Conservation (phyloP, 2,329 filamentous ascomycete genomes). For the Tolypocladium ovalisporum region DNA sequence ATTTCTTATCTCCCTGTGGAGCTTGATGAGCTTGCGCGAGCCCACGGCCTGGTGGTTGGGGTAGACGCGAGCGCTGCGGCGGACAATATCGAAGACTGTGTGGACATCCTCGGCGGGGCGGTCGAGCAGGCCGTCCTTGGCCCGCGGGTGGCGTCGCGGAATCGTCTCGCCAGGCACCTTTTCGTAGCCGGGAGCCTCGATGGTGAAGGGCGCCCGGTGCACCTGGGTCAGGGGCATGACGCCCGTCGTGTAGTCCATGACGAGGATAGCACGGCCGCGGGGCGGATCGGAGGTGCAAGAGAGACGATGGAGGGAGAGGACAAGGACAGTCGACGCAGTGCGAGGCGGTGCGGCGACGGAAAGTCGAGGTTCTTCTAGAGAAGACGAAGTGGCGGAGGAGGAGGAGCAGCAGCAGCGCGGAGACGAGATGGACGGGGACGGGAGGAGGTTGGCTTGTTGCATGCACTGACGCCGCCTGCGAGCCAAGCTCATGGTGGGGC, state of each 20-base stretch:
- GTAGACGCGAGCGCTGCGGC: conserved; percentile 52
- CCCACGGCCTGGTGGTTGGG: conserved; percentile 57
- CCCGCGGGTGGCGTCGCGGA: conserved; percentile 61
- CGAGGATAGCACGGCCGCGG: neutral
- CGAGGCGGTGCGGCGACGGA: neutral
- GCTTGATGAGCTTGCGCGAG: conserved; percentile 60
- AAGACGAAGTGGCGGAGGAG: neutral
- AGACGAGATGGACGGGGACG: neutral
- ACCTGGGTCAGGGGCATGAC: conserved; percentile 44
- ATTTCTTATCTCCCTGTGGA: conserved; percentile 79
- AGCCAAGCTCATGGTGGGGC: neutral
- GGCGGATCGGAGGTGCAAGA: neutral
- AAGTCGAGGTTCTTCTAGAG: neutral
- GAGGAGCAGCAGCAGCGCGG: neutral
- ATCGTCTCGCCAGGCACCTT: conserved; percentile 73
- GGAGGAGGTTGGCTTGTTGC: conserved; percentile 1
- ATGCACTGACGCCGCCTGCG: neutral
- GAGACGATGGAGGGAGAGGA: neutral
- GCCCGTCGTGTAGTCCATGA: conserved; percentile 26
- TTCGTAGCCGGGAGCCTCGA: conserved; percentile 58
- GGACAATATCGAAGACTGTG: conserved; percentile 72
- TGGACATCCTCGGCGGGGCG: conserved; percentile 57
- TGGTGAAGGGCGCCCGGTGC: conserved; percentile 63
- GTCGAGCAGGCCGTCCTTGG: conserved; percentile 58
- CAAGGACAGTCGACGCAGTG: neutral